Evolutionary conservation across 2,329 filamentous ascomycete species (phyloP), one percentile per base, ranked within the genome.

Genomic region (Alternaria sp.): DNA sequence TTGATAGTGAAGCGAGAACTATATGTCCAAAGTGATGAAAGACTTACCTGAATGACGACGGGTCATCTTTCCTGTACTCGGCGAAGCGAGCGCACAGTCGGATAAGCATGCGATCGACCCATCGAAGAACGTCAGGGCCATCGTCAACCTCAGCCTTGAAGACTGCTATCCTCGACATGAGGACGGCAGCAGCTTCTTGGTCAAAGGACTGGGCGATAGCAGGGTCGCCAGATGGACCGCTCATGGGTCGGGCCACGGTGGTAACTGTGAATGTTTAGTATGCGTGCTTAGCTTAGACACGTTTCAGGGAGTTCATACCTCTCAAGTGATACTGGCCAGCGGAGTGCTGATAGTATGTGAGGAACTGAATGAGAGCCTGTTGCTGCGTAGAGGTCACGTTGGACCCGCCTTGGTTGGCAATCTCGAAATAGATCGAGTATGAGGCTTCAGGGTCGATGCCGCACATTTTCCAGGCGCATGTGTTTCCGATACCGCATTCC

Each of bases 401-500:
- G 15, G 93, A 91, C 8, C 93, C 93, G 36, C 93, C 93, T 82
- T 98, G 96, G 73, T 92, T 93, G 50, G 96, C 95, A 77, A 99
- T 96, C 81, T 99, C 96, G 73, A 98, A 99, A 83, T 98, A 99
- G 67, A 99, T 88, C 65, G 93, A 96, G 74, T 98, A 98, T 75
- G 93, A 97, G 30, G 96, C 90, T 59, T 90, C 91, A 11, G 96
- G 96, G 73, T 98, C 94, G 70, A 99, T 97, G 70, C 93, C 94
- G 75, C 96, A 98, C 95, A 99, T 97, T 83, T 99, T 99, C 96
- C 96, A 99, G 4, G 94, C 95, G 81, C 95, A 98, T 1, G 96
- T 99, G 79, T 98, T 98, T 68, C 96, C 96, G 73, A 99, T 97
- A 75, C 96, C 96, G 74, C 95, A 97, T 79, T 99, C 96, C 0